Conservation (phyloP, 257 asterid species). For the Solanum boliviense region DNA sequence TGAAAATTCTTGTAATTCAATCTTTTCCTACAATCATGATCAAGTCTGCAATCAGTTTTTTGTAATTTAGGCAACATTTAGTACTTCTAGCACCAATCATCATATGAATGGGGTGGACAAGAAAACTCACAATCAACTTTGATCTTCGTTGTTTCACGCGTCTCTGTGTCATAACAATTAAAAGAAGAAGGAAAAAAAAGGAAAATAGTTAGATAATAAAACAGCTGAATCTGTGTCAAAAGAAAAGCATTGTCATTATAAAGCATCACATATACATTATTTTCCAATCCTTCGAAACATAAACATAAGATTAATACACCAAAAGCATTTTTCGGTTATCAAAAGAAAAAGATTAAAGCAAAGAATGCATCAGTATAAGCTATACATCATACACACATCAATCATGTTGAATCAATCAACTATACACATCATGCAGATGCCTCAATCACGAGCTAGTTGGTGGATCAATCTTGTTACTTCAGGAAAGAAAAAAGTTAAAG, state of each 20-base stretch:
- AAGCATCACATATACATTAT: not conserved
- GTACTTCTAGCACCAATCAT: slow-evolving; percentile 2
- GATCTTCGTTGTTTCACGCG: slow-evolving; percentile 83
- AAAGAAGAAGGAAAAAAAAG: not conserved
- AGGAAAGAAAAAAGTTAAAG: not conserved
- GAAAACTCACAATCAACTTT: slow-evolving; percentile 66
- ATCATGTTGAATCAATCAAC: not conserved
- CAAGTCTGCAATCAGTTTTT: not conserved
- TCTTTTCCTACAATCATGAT: slow-evolving; percentile 57
- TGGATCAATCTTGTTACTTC: not conserved
- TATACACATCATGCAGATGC: not conserved
- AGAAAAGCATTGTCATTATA: not conserved
- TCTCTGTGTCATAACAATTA: slow-evolving; percentile 40
- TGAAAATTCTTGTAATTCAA: slow-evolving; percentile 76
- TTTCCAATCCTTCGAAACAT: not conserved
- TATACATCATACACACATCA: not conserved
- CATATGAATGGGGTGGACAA: slow-evolving; percentile 3
- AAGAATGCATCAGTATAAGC: not conserved
- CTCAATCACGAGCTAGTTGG: not conserved
- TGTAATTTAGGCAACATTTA: not conserved
- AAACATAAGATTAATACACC: not conserved
- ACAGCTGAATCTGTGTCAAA: not conserved
- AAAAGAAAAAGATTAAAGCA: not conserved
- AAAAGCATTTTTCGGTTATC: not conserved
- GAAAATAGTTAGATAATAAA: not conserved